Base-by-base conservation (phyloP, 2,329 filamentous ascomycete genomes). In the Sporothrix sp. region DNA sequence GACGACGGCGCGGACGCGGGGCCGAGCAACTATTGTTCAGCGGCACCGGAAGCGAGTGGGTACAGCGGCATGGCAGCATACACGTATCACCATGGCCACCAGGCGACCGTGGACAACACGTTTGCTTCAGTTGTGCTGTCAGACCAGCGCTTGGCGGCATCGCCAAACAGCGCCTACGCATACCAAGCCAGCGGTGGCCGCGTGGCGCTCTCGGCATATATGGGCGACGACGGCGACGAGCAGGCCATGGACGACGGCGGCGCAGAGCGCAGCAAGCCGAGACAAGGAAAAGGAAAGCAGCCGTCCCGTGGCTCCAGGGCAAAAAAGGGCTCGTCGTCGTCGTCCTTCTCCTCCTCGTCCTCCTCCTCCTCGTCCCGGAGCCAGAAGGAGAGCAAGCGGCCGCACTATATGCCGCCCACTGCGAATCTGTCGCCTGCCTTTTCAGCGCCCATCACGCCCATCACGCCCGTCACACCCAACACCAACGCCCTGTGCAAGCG, bases 81-180 rank as follows among this genome's bases (percentile, higher is more conserved):
- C 45, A 6, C 40, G 33, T 7, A 45, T 46, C n/a, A 33, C 40
- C 7, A n/a, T 30, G 18, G 6, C 27, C 3, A 16, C 35, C 4
- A n/a, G n/a, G 32, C 46, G 13, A 33, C 43, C 18, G 14, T 18
- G 38, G 38, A 52, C 32, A 48, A 52, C 6, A 42, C 44, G 0
- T 48, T 48, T 20, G 44, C 50, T 2, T 49, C 50, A 10, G 44
- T 47, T 25, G 44, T 48, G 1, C 7, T 52, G 30, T 48, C 50
- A 3, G 37, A 43, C 9, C 50, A 30, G 18, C n/a, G 32, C 7
- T 43, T 37, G 2, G 16, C 38, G 21, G 18, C 45, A 5, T 39
- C 45, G 13, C 14, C 36, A 11, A 40, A 45, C 21, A 30, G 28
- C 27, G 39, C 39, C 9, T 52, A 48, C 18, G 33, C 51, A 8